Percentiles rank a stretch among this genome's conserved stretches.
Conservation (phyloP, 805 yeast genomes). For the Candida boidinii region DNA sequence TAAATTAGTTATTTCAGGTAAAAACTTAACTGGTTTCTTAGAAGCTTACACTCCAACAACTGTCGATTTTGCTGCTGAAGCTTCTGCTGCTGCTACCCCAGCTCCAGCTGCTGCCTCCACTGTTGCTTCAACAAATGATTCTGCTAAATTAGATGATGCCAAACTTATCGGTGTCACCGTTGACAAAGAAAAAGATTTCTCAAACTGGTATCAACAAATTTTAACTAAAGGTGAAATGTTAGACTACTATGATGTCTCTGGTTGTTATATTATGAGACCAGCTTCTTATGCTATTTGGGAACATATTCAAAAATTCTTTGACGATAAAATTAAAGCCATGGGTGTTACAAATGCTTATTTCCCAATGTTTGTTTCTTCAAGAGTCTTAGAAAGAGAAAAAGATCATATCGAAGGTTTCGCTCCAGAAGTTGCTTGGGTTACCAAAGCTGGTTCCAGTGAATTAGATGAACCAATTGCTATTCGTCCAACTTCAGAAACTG, state of each 20-base stretch:
- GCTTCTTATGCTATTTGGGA: slow-evolving; percentile 95
- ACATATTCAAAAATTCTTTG: slow-evolving; percentile 81
- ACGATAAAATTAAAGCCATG: slow-evolving; percentile 66
- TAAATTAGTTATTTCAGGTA: slow-evolving; percentile 41
- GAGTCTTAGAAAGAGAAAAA: slow-evolving; percentile 93
- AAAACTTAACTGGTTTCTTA: slow-evolving; percentile 37
- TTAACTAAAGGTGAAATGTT: slow-evolving; percentile 96
- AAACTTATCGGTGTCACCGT: slow-evolving; percentile 94
- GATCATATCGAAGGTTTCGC: slow-evolving; percentile 99
- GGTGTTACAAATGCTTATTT: slow-evolving; percentile 95
- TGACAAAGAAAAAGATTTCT: slow-evolving; percentile 84
- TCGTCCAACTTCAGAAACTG: slow-evolving; percentile 99
- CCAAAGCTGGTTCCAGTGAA: slow-evolving; percentile 89
- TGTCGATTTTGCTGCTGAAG: slow-evolving; percentile 46
- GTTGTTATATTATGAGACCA: slow-evolving; percentile 97
- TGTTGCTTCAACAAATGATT: slow-evolving; percentile 16
- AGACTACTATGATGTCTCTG: slow-evolving; percentile 97
- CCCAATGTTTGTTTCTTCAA: slow-evolving; percentile 96
- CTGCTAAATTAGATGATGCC: slow-evolving; percentile 69
- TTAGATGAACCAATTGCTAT: slow-evolving; percentile 98
- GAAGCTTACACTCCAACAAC: slow-evolving; percentile 40
- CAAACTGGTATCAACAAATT: slow-evolving; percentile 97
- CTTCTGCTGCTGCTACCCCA: slow-evolving; percentile 32
- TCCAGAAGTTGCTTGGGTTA: slow-evolving; percentile 99
- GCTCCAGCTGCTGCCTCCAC: slow-evolving; percentile 23